Evolutionary conservation across 495 filamentous ascomycete species (phyloP), one percentile per base, ranked within the genome.

Genomic region (Lindgomyces ingoldianus): DNA sequence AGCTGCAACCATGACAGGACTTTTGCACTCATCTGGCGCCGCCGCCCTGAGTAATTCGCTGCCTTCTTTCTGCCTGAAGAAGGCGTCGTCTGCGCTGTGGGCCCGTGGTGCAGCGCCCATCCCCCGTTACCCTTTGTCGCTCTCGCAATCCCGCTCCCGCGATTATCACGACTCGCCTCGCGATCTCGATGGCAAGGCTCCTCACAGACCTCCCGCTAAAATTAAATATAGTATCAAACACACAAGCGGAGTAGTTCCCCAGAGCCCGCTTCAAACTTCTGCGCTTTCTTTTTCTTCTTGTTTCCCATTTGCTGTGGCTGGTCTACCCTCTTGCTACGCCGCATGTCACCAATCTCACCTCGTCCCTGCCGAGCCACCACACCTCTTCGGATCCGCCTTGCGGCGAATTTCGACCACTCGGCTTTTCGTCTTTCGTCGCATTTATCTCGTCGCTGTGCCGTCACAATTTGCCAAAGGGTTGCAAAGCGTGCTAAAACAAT

Each of bases 1-100:
- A 54, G 59, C 49, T 62, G 47, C 30, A 39, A 39, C 33, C 57
- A 60, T 60, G 57, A 60, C 57, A 8, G 44, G n/a, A n/a, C n/a
- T n/a, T n/a, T 11, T 9, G 14, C 54, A 18, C 45, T 3, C 33
- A 11, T 25, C 18, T 51, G 27, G 24, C 6, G 2, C 45, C 9
- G 53, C 24, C 25, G 18, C 25, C 45, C 18, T 55, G n/a, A n/a
- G n/a, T 9, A 6, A 24, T 30, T 52, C 22, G 10, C 10, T 29
- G 18, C 19, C 49, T 16, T 39, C 49, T 24, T 52, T 52, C 11
- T 22, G 11, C 22, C 14, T 8, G 19, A 9, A 26, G 21, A 9
- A 16, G 19, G 19, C 4, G 11, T n/a, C n/a, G n/a, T n/a, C n/a
- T n/a, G n/a, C n/a, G n/a, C n/a, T n/a, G n/a, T n/a, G n/a, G n/a